Percentiles rank a stretch among this genome's conserved stretches.
Evolutionary conservation across 495 filamentous ascomycete genomes (phyloP).

Genomic region (Neurospora hispaniola): DNA sequence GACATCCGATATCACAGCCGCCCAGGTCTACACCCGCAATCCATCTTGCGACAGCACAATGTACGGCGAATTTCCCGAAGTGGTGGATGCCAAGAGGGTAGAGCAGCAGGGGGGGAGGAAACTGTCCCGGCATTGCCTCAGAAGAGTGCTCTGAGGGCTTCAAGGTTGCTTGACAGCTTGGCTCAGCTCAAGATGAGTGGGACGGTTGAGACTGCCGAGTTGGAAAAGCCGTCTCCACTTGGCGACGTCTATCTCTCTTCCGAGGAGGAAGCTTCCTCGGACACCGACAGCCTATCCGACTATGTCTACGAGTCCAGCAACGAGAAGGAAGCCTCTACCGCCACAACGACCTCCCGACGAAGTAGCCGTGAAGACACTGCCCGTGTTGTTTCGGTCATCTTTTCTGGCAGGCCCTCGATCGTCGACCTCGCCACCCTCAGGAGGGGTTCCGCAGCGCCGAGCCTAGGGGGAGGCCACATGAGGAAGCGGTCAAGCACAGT

Average conservation of each 20-base stretch:
- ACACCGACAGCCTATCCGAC: slow-evolving; percentile 41
- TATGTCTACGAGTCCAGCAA: slow-evolving; percentile 36
- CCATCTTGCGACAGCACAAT: slow-evolving; percentile 14
- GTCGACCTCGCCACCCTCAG: slow-evolving; percentile 29
- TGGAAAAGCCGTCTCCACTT: slow-evolving; percentile 23
- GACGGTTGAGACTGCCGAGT: slow-evolving; percentile 19
- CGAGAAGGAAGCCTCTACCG: slow-evolving; percentile 13
- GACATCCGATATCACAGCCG: background rate
- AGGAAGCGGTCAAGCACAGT: slow-evolving; percentile 18
- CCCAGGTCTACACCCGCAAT: background rate
- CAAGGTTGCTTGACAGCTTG: slow-evolving; percentile 29
- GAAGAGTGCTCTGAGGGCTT: slow-evolving; percentile 33
- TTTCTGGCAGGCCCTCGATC: slow-evolving; percentile 35
- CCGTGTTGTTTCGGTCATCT: slow-evolving; percentile 39
- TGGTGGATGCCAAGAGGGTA: slow-evolving; percentile 8
- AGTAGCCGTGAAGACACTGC: slow-evolving; percentile 37
- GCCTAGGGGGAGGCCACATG: slow-evolving; percentile 5
- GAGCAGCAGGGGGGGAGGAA: background rate
- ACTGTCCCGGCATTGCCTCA: slow-evolving; percentile 18
- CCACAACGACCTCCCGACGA: slow-evolving; percentile 19
- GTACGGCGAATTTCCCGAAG: slow-evolving; percentile 19
- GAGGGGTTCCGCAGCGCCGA: slow-evolving; percentile 30
- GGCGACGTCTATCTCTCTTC: slow-evolving; percentile 41
- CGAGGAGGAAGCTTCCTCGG: slow-evolving; percentile 40
- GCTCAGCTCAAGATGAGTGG: slow-evolving; percentile 26